A percentile compares a stretch with the other conserved stretches of the same genome.
These are phyloP conservation scores for Dalbergia oliveri DNA, from an alignment of 306 rosid genomes.

Conservation along the genomic window DNA sequence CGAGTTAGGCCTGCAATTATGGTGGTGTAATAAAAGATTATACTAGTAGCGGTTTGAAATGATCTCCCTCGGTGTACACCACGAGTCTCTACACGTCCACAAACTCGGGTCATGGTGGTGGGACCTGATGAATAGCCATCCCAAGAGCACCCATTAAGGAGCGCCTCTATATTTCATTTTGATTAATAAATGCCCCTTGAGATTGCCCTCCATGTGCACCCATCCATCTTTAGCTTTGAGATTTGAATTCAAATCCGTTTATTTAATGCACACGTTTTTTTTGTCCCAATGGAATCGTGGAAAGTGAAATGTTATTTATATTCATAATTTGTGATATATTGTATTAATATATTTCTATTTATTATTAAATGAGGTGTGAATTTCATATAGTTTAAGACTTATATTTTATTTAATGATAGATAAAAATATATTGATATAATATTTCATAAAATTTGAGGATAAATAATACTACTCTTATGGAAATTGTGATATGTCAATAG, in stretches of 20 bases:
- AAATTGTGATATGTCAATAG: background rate
- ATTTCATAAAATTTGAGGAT: no score
- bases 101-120: conserved; percentile 41
- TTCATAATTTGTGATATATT: no score
- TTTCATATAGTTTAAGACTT: no score
- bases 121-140: conserved; percentile 49
- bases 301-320: no score
- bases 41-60: conserved; percentile 43
- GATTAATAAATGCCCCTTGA: conserved; percentile 43
- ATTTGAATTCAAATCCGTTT: conserved; percentile 56
- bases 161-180: conserved; percentile 29
- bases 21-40: conserved; percentile 24
- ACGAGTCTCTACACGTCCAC: conserved; percentile 39
- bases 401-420: no score
- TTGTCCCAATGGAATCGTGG: conserved; percentile 27
- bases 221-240: conserved; percentile 11
- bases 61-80: conserved; percentile 53
- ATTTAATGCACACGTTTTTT: conserved; percentile 29
- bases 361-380: no score
- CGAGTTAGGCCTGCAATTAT: conserved; percentile 37
- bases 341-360: no score
- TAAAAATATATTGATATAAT: no score
- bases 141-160: conserved; percentile 36
- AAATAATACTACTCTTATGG: no score
- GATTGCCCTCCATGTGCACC: conserved; percentile 56